Base-by-base conservation (phyloP, 1,284 basidiomycete species). In the Ustilago trichophora region DNA sequence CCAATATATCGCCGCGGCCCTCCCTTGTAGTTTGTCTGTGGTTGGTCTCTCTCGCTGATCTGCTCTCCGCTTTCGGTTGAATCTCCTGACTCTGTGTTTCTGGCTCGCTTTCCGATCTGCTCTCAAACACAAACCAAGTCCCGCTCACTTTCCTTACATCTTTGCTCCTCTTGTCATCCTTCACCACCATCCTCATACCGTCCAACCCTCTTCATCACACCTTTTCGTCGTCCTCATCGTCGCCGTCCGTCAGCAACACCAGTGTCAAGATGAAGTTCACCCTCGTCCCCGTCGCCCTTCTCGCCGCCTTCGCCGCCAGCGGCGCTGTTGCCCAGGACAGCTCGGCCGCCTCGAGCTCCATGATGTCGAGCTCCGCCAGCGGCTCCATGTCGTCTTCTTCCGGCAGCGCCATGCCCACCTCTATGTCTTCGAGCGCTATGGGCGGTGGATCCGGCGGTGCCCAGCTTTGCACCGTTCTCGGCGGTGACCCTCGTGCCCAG, bases 241-340 rank as follows among this genome's bases (percentile, higher is more conserved):
- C 43, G 11, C 24, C 29, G 26, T 33, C 15, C 16, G 19, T 22
- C 33, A 35, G 25, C 32, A n/a, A n/a, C 27, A 29, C 27, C 27
- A 29, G 13, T 29, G n/a, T n/a, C 35, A 72, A 72, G 63, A 71
- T 76, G 47, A 76, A 76, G 72, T 68, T 76, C 57, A 69, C 53
- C 60, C 43, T 69, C 41, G 24, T 48, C n/a, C 68, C 72, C 29
- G 42, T 76, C 47, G 68, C 68, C 29, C 58, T 76, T 33, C 53
- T 76, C 36, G 71, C 70, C 44, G 56, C 58, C 41, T 35, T 73
- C 38, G 68, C 68, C 34, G 59, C 72, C 31, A 64, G 48, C 43
- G 64, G 60, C 34, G 73, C 51, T 22, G 29, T 67, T 34, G 73
- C 71, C 26, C 72, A 71, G 57, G 64, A 67, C 34, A 57, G 52